Percentiles rank a stretch among this genome's conserved stretches.
Conservation (phyloP, 768 basidiomycete genomes). For the Boletus fagicola region DNA sequence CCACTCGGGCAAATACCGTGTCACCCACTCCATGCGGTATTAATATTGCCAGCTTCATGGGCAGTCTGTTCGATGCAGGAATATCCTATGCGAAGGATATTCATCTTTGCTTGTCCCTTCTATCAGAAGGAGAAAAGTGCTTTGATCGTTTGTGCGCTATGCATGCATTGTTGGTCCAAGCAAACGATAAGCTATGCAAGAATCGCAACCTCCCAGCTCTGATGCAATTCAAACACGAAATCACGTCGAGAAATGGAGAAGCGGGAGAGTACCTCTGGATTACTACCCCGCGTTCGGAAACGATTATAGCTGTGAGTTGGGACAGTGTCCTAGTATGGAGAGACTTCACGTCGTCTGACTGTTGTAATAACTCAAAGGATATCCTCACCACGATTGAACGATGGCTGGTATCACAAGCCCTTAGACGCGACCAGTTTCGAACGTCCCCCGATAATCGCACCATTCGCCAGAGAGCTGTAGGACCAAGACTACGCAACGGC, state of each 20-base stretch:
- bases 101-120: conserved; percentile 28
- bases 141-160: conserved; percentile 34
- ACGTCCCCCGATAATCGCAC: background rate
- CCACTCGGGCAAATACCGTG: background rate
- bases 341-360: background rate
- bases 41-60: conserved; percentile 34
- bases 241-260: conserved; percentile 11
- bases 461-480: conserved; percentile 19
- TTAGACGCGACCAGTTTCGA: conserved; percentile 17
- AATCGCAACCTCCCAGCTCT: conserved; percentile 18
- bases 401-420: conserved; percentile 23
- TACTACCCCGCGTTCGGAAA: conserved; percentile 12
- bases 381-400: conserved; percentile 28
- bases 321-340: background rate
- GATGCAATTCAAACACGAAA: conserved; percentile 16
- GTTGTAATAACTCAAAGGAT: conserved; percentile 19
- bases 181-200: conserved; percentile 35
- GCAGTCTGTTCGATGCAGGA: conserved; percentile 30
- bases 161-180: conserved; percentile 34
- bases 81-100: conserved; percentile 29
- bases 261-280: conserved; percentile 26
- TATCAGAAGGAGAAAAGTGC: conserved; percentile 20
- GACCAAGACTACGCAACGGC: conserved; percentile 26
- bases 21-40: conserved; percentile 19
- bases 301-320: conserved; percentile 21